Evolutionary conservation across 2,329 filamentous ascomycete genomes (phyloP), one percentile per base, ranked within the genome.

Genomic region (Fusarium sambucinum): DNA sequence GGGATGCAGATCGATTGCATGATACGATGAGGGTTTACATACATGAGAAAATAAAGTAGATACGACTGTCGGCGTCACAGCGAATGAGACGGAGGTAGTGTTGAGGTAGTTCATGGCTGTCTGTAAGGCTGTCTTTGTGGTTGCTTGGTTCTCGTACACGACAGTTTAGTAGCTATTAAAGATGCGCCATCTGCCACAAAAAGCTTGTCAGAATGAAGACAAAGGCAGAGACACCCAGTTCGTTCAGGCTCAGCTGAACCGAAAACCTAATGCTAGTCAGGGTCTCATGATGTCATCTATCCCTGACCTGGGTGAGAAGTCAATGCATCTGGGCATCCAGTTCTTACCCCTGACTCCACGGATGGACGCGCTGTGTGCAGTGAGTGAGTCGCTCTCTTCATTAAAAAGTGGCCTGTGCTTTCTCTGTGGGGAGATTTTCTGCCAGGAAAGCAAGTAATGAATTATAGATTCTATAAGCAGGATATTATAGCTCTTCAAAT

Each of bases 1-100:
- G n/a, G n/a, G 25, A 53, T 59, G 35, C 53, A 55, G 51, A 35
- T 44, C 47, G n/a, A 50, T 53, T 45, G 35, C 54, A 57, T 32
- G 35, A 42, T 23, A 17, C n/a, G 25, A 47, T 45, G 23, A 48
- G 41, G 6, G 23, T 40, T 35, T 21, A 78, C 89, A 73, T 85
- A 94, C 92, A 85, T 98, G 96, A 60, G 90, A 90, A 73, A 98
- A 84, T 67, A 95, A 90, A 16, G 95, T 97, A 70, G 92, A 90
- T 57, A 98, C 86, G 46, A 97, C 92, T 5, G 92, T 94, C 14
- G 96, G 95, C 66, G 94, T 93, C 55, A 97, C 91, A 50, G 94
- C 94, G 69, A 93, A 86, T 59, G 90, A 89, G 63, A 98, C 90
- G 16, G 92, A 89, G 38, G 95, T 86, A 19, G 94, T 96, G 80